These are phyloP conservation scores for Terfezia boudieri DNA, from an alignment of 495 filamentous ascomycete species.

Conservation along the genomic window DNA sequence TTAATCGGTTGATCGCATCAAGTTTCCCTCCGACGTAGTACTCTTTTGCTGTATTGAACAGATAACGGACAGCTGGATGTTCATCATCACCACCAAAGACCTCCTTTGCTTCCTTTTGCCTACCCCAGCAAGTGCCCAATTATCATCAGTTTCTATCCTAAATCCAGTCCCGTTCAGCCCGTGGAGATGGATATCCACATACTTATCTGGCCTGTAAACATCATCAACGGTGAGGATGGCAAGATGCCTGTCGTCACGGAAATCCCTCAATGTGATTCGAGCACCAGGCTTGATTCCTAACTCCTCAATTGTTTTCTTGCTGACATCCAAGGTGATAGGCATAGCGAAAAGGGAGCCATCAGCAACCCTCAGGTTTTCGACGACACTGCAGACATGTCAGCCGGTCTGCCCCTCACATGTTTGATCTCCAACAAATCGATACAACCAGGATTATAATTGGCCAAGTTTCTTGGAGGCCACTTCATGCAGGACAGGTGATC, in stretches of 20 bases:
- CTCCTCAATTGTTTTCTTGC: conserved; percentile 46
- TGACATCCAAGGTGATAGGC: conserved; percentile 81
- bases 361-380: conserved; percentile 60
- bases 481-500: background rate
- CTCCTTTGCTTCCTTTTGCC: conserved; percentile 66
- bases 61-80: conserved; percentile 84
- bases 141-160: conserved; percentile 19
- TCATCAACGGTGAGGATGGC: conserved; percentile 92
- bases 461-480: background rate
- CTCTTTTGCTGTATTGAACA: conserved; percentile 55
- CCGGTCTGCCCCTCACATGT: background rate
- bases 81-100: conserved; percentile 86
- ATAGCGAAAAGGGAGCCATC: conserved; percentile 90
- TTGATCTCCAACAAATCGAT: background rate
- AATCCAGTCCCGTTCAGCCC: conserved; percentile 1
- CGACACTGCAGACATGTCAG: conserved; percentile 37
- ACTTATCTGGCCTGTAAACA: conserved; percentile 94
- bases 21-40: conserved; percentile 91
- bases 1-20: conserved; percentile 76
- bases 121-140: conserved; percentile 19
- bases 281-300: conserved; percentile 51
- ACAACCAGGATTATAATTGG: conserved; percentile 3
- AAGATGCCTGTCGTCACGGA: conserved; percentile 85
- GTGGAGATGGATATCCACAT: conserved; percentile 21
- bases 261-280: conserved; percentile 73